A percentile compares a stretch with the other conserved stretches of the same genome.
phyloP scores from a whole-genome alignment of 2,329 filamentous ascomycete genomes.

The Aspergillus quadrilineatus region DNA sequence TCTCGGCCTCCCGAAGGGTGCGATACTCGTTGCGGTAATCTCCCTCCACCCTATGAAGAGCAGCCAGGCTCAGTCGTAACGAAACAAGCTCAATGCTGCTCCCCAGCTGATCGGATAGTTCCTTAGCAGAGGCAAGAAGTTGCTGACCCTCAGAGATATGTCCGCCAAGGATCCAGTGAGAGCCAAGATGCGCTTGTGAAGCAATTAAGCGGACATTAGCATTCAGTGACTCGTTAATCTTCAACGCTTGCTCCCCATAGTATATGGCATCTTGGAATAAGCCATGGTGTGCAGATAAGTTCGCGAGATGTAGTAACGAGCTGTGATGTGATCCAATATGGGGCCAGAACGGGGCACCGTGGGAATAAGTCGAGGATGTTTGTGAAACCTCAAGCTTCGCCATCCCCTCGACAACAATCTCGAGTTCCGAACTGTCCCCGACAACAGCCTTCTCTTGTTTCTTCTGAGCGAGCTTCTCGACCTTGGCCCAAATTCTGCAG shows the following conservation, averaged over 20 bases:
- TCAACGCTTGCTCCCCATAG: conserved; percentile 80
- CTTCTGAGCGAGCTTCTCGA: conserved; percentile 46
- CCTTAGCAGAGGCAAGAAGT: conserved; percentile 58
- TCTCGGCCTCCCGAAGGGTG: conserved; percentile 51
- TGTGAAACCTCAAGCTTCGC: conserved; percentile 41
- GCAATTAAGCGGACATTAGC: conserved; percentile 56
- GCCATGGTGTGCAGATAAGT: conserved; percentile 78
- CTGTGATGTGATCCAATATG: conserved; percentile 72
- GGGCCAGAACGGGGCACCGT: conserved; percentile 74
- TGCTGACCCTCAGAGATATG: conserved; percentile 53
- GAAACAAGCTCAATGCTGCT: conserved; percentile 56
- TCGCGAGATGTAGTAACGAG: conserved; percentile 70
- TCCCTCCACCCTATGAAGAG: conserved; percentile 49
- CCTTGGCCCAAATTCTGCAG: conserved; percentile 51
- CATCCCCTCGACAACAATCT: conserved; percentile 39
- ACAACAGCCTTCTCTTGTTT: conserved; percentile 32
- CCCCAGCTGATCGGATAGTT: conserved; percentile 51
- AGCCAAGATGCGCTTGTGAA: conserved; percentile 48
- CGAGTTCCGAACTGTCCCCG: conserved; percentile 31
- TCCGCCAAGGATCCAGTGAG: conserved; percentile 52
- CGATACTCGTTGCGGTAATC: conserved; percentile 50
- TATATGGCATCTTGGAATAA: conserved; percentile 85
- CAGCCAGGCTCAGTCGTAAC: conserved; percentile 45
- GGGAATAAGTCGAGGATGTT: conserved; percentile 47
- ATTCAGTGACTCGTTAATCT: conserved; percentile 68